Base-by-base conservation (phyloP, 1,284 basidiomycete genomes). In the Ustilago cynodontis region DNA sequence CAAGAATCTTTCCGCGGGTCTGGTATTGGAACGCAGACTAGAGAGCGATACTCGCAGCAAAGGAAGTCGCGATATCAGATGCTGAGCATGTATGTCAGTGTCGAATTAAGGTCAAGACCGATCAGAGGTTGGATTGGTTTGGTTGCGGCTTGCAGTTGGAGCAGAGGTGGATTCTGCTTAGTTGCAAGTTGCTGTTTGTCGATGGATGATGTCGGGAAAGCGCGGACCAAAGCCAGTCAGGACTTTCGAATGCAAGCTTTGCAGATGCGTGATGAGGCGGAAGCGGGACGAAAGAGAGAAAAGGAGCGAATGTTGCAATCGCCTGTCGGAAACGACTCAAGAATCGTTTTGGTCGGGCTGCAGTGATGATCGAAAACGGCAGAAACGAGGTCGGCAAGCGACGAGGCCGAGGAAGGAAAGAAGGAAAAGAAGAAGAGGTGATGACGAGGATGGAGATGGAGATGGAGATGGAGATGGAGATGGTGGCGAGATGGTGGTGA, bases 41-140 rank as follows among this genome's bases (percentile, higher is more conserved):
- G 13, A 24, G 14, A 39, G 28, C 51, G 60, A 51, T 47, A n/a
- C 45, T 54, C 69, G 55, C 69, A 47, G 26, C 39, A 20, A 50
- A 39, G 35, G 22, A 54, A 31, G 24, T 33, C 41, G 37, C 1
- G 2, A 14, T 10, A 59, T 71, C 60, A 71, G 50, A 66, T 63
- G 70, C 56, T 51, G 52, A 57, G 70, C 70, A 71, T 71, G 59
- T 59, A 66, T 43, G 57, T 39, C 22, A 33, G 20, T 24, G 69
- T 65, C 33, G 70, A 6, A 39, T 43, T 50, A 59, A 50, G 35
- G 3, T n/a, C 26, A 16, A 20, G 18, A 39, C 35, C 3, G 31
- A 35, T 39, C 41, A 53, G 57, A 55, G n/a, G 18, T 41, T 3
- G 24, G 13, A 31, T 50, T 35, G 29, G 59, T 10, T 22, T 8